Conservation (phyloP, 148 eudicot species). For the Arbutus unedo region DNA sequence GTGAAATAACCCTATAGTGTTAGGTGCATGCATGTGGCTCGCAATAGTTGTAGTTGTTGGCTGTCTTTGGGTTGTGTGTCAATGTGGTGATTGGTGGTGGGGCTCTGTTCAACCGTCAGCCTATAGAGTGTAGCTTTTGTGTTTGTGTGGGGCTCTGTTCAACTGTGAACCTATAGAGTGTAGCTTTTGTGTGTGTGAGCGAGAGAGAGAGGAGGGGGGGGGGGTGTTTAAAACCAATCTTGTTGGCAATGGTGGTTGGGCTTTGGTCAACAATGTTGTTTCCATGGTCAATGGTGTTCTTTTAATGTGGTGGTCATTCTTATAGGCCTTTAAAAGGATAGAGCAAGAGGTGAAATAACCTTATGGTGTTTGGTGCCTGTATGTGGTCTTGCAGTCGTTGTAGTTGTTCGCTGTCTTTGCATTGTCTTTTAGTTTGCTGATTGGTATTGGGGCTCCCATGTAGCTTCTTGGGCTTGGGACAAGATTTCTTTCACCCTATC, state of each 20-base stretch:
- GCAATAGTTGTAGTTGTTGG: background rate
- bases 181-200: too few relatives aligned
- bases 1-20: background rate
- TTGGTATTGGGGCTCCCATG: background rate
- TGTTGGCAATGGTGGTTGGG: too few relatives aligned
- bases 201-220: too few relatives aligned
- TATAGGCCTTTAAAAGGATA: background rate
- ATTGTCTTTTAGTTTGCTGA: background rate
- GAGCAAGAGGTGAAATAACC: background rate
- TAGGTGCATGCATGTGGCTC: background rate
- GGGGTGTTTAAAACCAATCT: too few relatives aligned
- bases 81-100: background rate
- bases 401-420: background rate
- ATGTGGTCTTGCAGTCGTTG: background rate
- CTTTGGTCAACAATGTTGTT: too few relatives aligned
- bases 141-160: too few relatives aligned
- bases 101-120: background rate
- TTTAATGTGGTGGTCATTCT: background rate
- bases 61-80: background rate
- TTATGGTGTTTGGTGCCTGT: background rate
- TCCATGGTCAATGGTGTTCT: too few relatives aligned
- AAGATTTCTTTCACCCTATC: background rate
- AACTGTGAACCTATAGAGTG: too few relatives aligned
- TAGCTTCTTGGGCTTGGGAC: background rate
- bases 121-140: too few relatives aligned